Base-by-base conservation (phyloP, 805 yeast genomes). In the Candida andamanensis region DNA sequence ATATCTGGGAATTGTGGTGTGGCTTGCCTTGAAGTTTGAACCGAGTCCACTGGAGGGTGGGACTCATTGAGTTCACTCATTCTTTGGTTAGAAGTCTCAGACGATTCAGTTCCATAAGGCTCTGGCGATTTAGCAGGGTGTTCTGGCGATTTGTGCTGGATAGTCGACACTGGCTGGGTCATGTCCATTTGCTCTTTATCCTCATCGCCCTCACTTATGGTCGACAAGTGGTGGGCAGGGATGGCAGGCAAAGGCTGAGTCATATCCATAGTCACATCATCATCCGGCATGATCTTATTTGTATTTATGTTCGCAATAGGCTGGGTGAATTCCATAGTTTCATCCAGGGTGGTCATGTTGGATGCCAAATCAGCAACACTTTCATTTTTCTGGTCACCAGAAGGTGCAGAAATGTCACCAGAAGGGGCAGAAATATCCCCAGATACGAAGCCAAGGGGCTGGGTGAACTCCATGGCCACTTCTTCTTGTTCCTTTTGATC, bases 131-230 rank as follows among this genome's bases (percentile, higher is more conserved):
- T 19, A 19, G 11, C 11, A 8, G 22, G 22, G 22, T 19, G 22
- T 19, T 19, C 22, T 8, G 22, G 8, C 8, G 11, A 8, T 19
- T 19, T 19, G n/a, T n/a, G n/a, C n/a, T 17, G 24, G 2, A 32
- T 32, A 7, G 23, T 17, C 6, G 36, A 33, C 17, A 33, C 19
- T 5, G 30, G 13, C 15, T 30, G 33, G 10, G 58, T 49, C 17
- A 50, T 28, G 27, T 49, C 48, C 56, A 52, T 49, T 12, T 48
- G 46, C 29, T 44, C 52, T 4, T 32, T 45, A 50, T 4, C 50
- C 34, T 7, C n/a, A 15, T 25, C 17, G 28, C 13, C 28, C 6
- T 9, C 17, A 11, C 18, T 17, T 23, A 29, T 33, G 13, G 24
- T 29, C 5, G 32, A 25, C n/a, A n/a, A n/a, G n/a, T n/a, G n/a